phyloP scores from a whole-genome alignment of 371 early-diverging fungal genomes.

The Lichtheimia corymbifera region DNA sequence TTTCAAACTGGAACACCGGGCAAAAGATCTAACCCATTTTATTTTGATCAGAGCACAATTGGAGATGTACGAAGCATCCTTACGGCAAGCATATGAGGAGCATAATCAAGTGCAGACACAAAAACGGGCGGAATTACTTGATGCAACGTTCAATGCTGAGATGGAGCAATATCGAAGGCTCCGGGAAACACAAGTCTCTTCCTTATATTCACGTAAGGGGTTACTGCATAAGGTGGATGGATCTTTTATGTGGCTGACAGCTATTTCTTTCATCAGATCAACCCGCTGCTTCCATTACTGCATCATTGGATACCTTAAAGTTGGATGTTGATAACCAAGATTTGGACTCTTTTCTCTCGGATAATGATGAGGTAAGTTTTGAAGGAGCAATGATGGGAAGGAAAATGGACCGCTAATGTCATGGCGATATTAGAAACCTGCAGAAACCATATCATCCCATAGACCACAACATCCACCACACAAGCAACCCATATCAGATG shows the following conservation, averaged over 20 bases:
- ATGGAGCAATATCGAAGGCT: slow-evolving; percentile 44
- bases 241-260: too few species aligned
- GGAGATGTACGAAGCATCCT: slow-evolving; percentile 19
- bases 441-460: too few species aligned
- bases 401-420: too few species aligned
- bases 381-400: too few species aligned
- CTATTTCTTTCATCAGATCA: too few species aligned
- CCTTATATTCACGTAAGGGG: slow-evolving; percentile 36
- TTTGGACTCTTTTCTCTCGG: slow-evolving; percentile 24
- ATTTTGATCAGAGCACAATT: slow-evolving; percentile 12
- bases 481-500: too few species aligned
- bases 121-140: slow-evolving; percentile 39
- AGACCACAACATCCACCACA: too few species aligned
- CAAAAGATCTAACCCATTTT: too few species aligned
- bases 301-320: slow-evolving; percentile 24
- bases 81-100: slow-evolving; percentile 35
- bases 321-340: slow-evolving; percentile 24
- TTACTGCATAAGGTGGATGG: too few species aligned
- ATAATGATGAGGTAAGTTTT: neutral
- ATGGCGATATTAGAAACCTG: too few species aligned
- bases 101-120: slow-evolving; percentile 30
- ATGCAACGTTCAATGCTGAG: slow-evolving; percentile 49
- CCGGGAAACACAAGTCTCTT: slow-evolving; percentile 41
- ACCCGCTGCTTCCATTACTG: slow-evolving; percentile 4
- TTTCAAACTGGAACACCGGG: too few species aligned